phyloP scores from a whole-genome alignment of 805 yeast genomes.

The Hanseniaspora thailandica region DNA sequence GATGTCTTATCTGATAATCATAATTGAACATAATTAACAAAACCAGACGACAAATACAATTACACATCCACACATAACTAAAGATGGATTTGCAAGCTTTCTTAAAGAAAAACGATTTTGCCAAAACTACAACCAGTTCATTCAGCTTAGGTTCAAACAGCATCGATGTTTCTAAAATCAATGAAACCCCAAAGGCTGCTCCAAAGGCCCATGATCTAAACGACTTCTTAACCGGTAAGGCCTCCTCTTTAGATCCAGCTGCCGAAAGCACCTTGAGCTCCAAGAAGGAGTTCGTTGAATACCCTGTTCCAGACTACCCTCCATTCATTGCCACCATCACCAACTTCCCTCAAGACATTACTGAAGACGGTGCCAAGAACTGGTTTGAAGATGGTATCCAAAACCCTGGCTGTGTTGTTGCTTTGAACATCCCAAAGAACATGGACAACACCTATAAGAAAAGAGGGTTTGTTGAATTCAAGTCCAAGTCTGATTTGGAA shows the following conservation, averaged over 20 bases:
- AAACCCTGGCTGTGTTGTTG: constrained; percentile 45
- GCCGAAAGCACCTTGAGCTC: constrained; percentile 22
- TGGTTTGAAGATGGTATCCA: constrained; percentile 47
- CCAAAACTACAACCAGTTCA: constrained; percentile 29
- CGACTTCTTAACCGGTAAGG: constrained; percentile 26
- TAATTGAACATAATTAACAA: not conserved
- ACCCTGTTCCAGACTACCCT: constrained; percentile 79
- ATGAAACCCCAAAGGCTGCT: constrained; percentile 33
- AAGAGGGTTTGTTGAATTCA: constrained; percentile 77
- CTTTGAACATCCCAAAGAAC: constrained; percentile 66
- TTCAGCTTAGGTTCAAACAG: constrained; percentile 82
- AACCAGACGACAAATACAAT: constrained; percentile 16
- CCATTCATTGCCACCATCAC: constrained; percentile 86
- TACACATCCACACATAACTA: constrained; percentile 38
- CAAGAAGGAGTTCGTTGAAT: constrained; percentile 45
- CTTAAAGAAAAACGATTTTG: constrained; percentile 62
- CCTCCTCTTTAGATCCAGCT: constrained; percentile 31
- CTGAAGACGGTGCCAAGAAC: constrained; percentile 50
- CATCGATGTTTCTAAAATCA: constrained; percentile 56
- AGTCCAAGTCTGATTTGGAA: constrained; percentile 63
- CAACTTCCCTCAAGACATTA: constrained; percentile 73
- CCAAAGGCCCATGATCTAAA: constrained; percentile 20
- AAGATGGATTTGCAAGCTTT: constrained; percentile 83
- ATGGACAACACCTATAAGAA: constrained; percentile 56
- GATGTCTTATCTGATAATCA: too few species aligned